Conservation (phyloP, 2,329 filamentous ascomycete genomes). For the Fusarium tjaetaba region DNA sequence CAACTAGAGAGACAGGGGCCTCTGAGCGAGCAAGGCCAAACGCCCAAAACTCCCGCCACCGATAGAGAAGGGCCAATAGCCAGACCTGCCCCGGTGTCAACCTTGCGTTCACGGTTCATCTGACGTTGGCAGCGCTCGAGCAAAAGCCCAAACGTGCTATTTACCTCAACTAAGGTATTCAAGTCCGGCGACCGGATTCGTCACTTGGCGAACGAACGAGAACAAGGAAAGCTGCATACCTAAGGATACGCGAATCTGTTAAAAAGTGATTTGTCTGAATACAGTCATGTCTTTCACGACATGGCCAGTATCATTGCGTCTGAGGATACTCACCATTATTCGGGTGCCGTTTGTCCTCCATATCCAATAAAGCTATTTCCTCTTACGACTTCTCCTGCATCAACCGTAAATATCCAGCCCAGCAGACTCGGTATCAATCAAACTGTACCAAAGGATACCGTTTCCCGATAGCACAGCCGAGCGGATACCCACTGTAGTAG, state of each 20-base stretch:
- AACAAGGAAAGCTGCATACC: slow-evolving; percentile 25
- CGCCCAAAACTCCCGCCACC: not conserved
- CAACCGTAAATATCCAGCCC: not conserved
- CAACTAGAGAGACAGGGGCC: not conserved
- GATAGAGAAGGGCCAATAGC: not conserved
- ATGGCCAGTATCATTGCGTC: slow-evolving; percentile 2
- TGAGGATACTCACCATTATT: not conserved
- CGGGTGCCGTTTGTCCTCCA: slow-evolving; percentile 1
- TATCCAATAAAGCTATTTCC: slow-evolving; percentile 7
- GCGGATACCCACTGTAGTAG: slow-evolving; percentile 20
- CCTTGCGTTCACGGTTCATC: slow-evolving; percentile 32
- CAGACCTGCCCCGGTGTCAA: slow-evolving; percentile 18
- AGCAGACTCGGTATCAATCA: not conserved
- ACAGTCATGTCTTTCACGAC: slow-evolving; percentile 2
- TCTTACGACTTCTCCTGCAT: slow-evolving; percentile 16
- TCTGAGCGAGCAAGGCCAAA: not conserved
- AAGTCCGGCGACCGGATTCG: not conserved
- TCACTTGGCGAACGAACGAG: slow-evolving; percentile 13
- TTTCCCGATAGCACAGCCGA: slow-evolving; percentile 16
- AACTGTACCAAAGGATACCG: not conserved
- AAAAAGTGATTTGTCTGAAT: slow-evolving; percentile 1
- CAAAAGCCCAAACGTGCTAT: slow-evolving; percentile 4
- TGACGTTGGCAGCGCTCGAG: slow-evolving; percentile 19
- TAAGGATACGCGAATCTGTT: slow-evolving; percentile 4
- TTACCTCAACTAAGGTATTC: not conserved